These are phyloP conservation scores for Helminthosporium solani DNA, from an alignment of 2,329 filamentous ascomycete species.

Conservation along the genomic window DNA sequence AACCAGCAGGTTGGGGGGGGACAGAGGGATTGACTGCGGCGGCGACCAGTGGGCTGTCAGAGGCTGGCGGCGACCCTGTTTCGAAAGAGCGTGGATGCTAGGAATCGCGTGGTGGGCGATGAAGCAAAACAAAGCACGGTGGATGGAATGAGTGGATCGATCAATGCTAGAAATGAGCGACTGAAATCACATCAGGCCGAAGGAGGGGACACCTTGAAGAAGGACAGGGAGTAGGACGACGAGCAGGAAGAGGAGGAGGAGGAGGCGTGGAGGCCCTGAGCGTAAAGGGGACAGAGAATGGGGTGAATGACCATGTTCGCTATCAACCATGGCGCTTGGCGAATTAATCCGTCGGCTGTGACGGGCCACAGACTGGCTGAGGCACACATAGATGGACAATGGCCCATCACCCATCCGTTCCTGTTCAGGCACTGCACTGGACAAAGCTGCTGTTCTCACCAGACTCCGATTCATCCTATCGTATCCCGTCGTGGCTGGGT, in stretches of 20 bases:
- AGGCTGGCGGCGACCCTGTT: conserved; percentile 20
- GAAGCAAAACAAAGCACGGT: conserved; percentile 3
- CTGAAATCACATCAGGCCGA: background rate
- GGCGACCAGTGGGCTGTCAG: conserved; percentile 14
- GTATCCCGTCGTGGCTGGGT: too few species aligned
- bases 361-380: background rate
- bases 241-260: background rate
- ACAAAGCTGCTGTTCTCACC: too few species aligned
- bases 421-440: too few species aligned
- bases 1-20: conserved; percentile 2
- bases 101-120: background rate
- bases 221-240: background rate
- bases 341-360: background rate
- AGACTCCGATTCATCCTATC: too few species aligned
- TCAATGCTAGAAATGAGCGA: conserved; percentile 5
- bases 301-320: too few species aligned
- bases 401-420: background rate
- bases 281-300: background rate
- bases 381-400: background rate
- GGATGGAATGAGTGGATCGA: conserved; percentile 1
- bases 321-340: background rate
- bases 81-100: conserved; percentile 16
- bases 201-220: background rate
- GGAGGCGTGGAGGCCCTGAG: background rate
- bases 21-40: conserved; percentile 3